Evolutionary conservation across 2,329 filamentous ascomycete genomes (phyloP), one percentile per base, ranked within the genome.

Genomic region (Trichoderma asperellum): DNA sequence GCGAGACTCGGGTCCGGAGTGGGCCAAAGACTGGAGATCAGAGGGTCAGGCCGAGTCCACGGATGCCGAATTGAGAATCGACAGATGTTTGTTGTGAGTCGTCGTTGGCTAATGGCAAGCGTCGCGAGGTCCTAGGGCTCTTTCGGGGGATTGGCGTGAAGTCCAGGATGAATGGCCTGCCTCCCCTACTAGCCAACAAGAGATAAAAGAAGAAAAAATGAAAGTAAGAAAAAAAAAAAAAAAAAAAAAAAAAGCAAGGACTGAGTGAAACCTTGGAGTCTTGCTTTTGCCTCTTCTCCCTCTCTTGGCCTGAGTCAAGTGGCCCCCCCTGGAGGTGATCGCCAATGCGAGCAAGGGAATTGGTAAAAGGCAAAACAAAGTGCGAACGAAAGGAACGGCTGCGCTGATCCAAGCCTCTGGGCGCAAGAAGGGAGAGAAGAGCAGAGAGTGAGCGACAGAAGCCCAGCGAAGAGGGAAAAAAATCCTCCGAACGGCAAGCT

Each of bases 101-200:
- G 62, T 52, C 61, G 68, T 69, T 69, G 68, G 68, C 49, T 43
- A 53, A 60, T 60, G 62, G 55, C 68, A 43, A 21, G 53, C 66
- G 68, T 55, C 68, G 55, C 61, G 68, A 69, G 68, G 61, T 59
- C 43, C 52, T 55, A 67, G 68, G 68, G 43, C 43, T 60, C 56
- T 66, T n/a, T 59, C 49, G 62, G 68, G 61, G 52, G 61, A 62
- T 59, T 66, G 68, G 47, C 55, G 62, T 43, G 37, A 43, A 63
- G 62, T 53, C 68, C 52, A 34, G 55, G 68, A 69, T 67, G 24
- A 55, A 56, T 55, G 60, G 58, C 67, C 59, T 57, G 56, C 47
- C 47, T 64, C 35, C 58, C 49, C 53, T 58, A 66, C 63, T 58
- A 66, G 55, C 63, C 27, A 65, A 59, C 49, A 43, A 43, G 6